Evolutionary conservation across 192 early-diverging fungal genomes (phyloP), one percentile per base, ranked within the genome.

Genomic region (Phlyctochytrium planicorne): DNA sequence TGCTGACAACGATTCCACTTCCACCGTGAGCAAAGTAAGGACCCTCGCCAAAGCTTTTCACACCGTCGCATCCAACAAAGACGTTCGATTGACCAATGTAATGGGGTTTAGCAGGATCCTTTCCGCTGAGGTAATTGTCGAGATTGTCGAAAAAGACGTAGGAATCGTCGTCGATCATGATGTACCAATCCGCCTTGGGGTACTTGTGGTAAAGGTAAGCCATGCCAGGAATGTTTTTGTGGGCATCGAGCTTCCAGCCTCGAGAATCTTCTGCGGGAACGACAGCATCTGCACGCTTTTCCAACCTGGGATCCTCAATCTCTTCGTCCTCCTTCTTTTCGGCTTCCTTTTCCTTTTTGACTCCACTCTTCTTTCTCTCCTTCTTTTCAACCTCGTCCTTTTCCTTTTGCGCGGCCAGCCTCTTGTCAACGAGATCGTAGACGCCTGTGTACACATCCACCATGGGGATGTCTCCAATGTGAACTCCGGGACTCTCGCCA

Each of bases 131-230:
- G 24, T 34, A 25, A 1, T 65, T 66, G 24, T 67, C 59, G 12
- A 87, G 63, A 62, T 84, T 88, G 47, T 82, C 79, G n/a, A 79
- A 59, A 53, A 80, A 80, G 24, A 86, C 70, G 55, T 85, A 86
- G 2, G 86, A 79, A 68, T 88, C 86, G 70, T 88, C 86, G 68
- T 88, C 86, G 34, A 88, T 71, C 86, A 88, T 88, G 35, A 88
- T n/a, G 55, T 66, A 88, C 84, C 84, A 88, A 29, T 81, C 75
- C 31, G 84, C 86, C 55, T 87, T 69, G 10, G 86, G 84, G 63
- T 69, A 88, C n/a, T 50, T 63, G n/a, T 70, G 59, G 52, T 69
- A 80, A n/a, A 87, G 67, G 27, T 69, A 53, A 30, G 70, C 57
- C 65, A 79, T 80, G 2, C 77, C 83, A 29, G 84, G 84, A 2